A percentile compares a stretch with the other conserved stretches of the same genome.
phyloP scores from a whole-genome alignment of 192 early-diverging fungal genomes.

The Coemansia sp. region DNA sequence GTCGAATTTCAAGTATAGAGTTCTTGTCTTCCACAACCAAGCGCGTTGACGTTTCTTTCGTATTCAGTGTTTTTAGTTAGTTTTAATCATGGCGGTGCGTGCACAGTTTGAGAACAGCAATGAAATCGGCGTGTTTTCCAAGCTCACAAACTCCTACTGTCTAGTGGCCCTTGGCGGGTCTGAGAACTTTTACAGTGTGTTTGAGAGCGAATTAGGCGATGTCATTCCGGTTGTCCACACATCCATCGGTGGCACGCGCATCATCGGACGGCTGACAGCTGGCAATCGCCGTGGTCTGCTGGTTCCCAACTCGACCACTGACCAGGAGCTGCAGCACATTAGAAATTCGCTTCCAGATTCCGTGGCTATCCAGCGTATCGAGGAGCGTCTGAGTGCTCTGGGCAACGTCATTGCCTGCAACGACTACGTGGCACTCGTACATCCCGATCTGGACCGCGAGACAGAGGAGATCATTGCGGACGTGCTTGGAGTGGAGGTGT shows the following conservation, averaged over 20 bases:
- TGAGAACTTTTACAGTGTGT: slow-evolving; percentile 95
- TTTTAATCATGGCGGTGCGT: slow-evolving; percentile 52
- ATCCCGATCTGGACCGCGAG: slow-evolving; percentile 97
- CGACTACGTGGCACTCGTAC: slow-evolving; percentile 97
- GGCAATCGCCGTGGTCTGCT: slow-evolving; percentile 94
- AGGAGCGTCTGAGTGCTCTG: slow-evolving; percentile 94
- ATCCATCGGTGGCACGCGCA: slow-evolving; percentile 94
- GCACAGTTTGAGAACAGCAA: slow-evolving; percentile 99
- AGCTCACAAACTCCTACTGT: slow-evolving; percentile 97
- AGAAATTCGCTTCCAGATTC: slow-evolving; percentile 93
- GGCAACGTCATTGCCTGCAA: slow-evolving; percentile 99
- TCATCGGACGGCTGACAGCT: slow-evolving; percentile 90
- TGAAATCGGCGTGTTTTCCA: slow-evolving; percentile 98
- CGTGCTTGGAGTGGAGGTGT: slow-evolving; percentile 96
- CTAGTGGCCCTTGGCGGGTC: slow-evolving; percentile 96
- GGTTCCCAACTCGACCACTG: slow-evolving; percentile 93
- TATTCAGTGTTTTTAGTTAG: neutral
- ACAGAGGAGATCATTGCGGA: slow-evolving; percentile 99
- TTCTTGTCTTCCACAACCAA: slow-evolving; percentile 3
- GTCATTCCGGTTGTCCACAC: slow-evolving; percentile 96
- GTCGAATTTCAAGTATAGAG: slow-evolving; percentile 1
- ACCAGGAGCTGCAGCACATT: slow-evolving; percentile 96
- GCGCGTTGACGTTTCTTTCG: neutral
- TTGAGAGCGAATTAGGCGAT: slow-evolving; percentile 92
- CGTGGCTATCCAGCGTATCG: slow-evolving; percentile 92